phyloP scores from a whole-genome alignment of 2,329 filamentous ascomycete species.

The Neofusicoccum sp. region DNA sequence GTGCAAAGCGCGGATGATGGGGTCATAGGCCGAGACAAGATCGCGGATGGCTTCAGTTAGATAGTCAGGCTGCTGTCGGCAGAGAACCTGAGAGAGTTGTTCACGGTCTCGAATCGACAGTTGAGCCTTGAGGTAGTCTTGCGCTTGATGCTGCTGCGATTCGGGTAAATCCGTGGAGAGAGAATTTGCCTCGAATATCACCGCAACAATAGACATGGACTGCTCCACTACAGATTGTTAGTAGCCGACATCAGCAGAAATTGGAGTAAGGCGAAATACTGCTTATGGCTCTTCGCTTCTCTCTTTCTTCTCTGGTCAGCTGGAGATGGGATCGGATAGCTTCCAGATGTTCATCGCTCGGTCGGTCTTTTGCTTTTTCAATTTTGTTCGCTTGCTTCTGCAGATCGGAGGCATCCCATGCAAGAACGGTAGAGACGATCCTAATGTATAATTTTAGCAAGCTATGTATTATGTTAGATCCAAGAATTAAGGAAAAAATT shows the following conservation, averaged over 20 bases:
- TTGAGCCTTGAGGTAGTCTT: slow-evolving; percentile 69
- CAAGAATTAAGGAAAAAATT: not conserved
- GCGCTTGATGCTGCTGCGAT: slow-evolving; percentile 60
- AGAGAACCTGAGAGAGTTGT: slow-evolving; percentile 65
- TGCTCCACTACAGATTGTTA: slow-evolving; percentile 25
- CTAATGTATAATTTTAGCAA: slow-evolving; percentile 36
- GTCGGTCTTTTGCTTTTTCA: slow-evolving; percentile 56
- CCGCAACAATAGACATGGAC: slow-evolving; percentile 62
- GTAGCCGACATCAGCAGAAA: slow-evolving; percentile 23
- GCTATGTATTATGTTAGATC: not conserved
- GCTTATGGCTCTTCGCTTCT: slow-evolving; percentile 59
- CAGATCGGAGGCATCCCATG: slow-evolving; percentile 71
- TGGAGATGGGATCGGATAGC: slow-evolving; percentile 60
- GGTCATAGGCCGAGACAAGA: slow-evolving; percentile 66
- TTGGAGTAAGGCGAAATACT: slow-evolving; percentile 25
- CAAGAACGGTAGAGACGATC: slow-evolving; percentile 70
- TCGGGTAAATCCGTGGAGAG: slow-evolving; percentile 54
- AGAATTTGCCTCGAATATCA: slow-evolving; percentile 58
- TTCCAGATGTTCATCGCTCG: slow-evolving; percentile 60
- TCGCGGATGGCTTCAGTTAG: slow-evolving; percentile 69
- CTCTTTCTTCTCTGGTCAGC: slow-evolving; percentile 55
- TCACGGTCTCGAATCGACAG: slow-evolving; percentile 73
- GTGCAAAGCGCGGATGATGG: slow-evolving; percentile 70
- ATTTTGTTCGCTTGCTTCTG: slow-evolving; percentile 63
- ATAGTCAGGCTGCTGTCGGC: slow-evolving; percentile 67